Percentiles rank a stretch among this genome's conserved stretches.
These are phyloP conservation scores for Excoecaria cochinchinensis DNA, from an alignment of 345 rosid genomes.

Conservation along the genomic window DNA sequence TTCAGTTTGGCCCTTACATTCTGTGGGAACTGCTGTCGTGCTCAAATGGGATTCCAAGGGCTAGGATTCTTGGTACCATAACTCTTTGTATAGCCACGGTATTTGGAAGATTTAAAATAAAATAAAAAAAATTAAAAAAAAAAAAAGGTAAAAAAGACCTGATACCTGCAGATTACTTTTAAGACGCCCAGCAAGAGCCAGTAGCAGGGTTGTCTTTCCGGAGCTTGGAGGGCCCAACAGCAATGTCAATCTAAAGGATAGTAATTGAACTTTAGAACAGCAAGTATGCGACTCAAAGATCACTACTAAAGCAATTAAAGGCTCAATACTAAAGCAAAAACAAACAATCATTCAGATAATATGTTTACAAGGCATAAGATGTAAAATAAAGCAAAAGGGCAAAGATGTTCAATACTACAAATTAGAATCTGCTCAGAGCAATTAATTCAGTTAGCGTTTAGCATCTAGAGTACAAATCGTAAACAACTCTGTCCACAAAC, in stretches of 20 bases:
- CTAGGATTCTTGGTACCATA: background rate
- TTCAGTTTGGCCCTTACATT: background rate
- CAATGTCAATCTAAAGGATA: conserved; percentile 67
- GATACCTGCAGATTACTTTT: conserved; percentile 66
- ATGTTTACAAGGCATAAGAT: too few relatives aligned
- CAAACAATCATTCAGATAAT: too few relatives aligned
- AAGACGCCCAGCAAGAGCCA: conserved; percentile 95
- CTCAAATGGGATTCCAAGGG: background rate
- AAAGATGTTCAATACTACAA: too few relatives aligned
- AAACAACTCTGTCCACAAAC: too few relatives aligned
- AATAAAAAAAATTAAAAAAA: too few relatives aligned
- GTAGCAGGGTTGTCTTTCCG: conserved; percentile 86
- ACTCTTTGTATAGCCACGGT: background rate
- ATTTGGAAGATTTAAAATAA: background rate
- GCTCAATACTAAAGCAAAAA: too few relatives aligned
- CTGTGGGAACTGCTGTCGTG: background rate
- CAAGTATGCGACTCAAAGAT: background rate
- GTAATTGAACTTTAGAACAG: conserved; percentile 6
- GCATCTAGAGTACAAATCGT: too few relatives aligned
- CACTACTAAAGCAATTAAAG: too few relatives aligned
- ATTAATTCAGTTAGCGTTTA: too few relatives aligned
- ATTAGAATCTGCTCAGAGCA: too few relatives aligned
- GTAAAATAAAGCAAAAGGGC: too few relatives aligned
- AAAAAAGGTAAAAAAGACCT: background rate
- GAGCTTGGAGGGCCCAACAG: conserved; percentile 98